These are phyloP conservation scores for Paramecium octaurelia DNA, from an alignment of 73 alveolate species.

Conservation along the genomic window DNA sequence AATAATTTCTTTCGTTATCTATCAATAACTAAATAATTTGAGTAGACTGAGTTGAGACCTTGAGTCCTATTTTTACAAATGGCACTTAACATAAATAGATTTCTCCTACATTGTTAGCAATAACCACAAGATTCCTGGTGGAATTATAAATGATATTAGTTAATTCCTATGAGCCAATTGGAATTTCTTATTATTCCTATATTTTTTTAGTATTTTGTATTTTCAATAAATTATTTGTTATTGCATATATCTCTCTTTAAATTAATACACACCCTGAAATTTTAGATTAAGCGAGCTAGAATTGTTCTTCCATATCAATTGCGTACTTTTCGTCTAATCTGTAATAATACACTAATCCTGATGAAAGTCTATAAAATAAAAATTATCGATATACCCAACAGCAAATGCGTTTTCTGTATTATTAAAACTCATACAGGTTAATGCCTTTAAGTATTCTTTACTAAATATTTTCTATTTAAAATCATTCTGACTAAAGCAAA, in stretches of 20 bases:
- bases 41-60: background rate
- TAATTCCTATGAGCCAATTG: background rate
- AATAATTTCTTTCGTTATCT: slow-evolving; percentile 45
- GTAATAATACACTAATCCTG: background rate
- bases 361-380: background rate
- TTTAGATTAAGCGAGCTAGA: background rate
- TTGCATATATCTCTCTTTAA: background rate
- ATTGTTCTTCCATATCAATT: background rate
- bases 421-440: background rate
- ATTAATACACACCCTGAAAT: background rate
- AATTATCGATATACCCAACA: background rate
- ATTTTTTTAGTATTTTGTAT: background rate
- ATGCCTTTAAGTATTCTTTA: background rate
- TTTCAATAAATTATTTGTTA: background rate
- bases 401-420: background rate
- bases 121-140: background rate
- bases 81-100: slow-evolving; percentile 23
- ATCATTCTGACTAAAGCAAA: background rate
- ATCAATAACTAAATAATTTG: slow-evolving; percentile 35
- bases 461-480: background rate
- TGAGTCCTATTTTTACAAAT: background rate
- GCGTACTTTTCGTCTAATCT: background rate
- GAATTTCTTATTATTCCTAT: background rate
- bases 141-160: background rate
- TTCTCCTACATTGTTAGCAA: slow-evolving; percentile 19